phyloP scores from a whole-genome alignment of 805 yeast species.

The Blastobotrys terrestris region DNA sequence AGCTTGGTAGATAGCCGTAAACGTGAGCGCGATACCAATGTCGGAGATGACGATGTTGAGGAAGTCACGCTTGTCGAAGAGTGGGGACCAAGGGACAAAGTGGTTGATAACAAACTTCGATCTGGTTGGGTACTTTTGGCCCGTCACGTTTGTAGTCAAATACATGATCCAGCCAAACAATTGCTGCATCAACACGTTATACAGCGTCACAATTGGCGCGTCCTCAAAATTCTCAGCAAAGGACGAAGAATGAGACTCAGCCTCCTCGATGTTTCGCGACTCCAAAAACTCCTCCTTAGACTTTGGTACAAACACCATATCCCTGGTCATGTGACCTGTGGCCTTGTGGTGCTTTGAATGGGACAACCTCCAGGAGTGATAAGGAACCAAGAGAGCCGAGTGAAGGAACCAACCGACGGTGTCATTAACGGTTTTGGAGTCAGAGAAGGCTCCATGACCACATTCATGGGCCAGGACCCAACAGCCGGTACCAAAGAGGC shows the following conservation, averaged over 20 bases:
- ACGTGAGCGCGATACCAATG: constrained; percentile 56
- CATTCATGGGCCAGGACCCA: constrained; percentile 92
- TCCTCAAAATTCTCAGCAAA: constrained; percentile 59
- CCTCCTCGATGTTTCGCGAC: background rate
- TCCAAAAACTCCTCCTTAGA: constrained; percentile 50
- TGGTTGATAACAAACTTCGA: constrained; percentile 52
- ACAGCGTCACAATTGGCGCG: constrained; percentile 62
- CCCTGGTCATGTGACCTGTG: constrained; percentile 75
- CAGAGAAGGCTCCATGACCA: constrained; percentile 83
- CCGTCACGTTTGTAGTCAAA: constrained; percentile 65
- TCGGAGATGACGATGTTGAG: constrained; percentile 68
- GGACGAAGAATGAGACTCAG: constrained; percentile 24
- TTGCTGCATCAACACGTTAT: constrained; percentile 57
- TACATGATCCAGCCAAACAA: constrained; percentile 70
- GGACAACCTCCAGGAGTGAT: constrained; percentile 78
- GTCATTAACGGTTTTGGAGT: constrained; percentile 67
- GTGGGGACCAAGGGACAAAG: constrained; percentile 65
- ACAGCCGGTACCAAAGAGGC: constrained; percentile 66
- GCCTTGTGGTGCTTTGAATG: constrained; percentile 90
- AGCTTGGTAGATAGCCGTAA: constrained; percentile 52
- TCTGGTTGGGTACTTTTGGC: constrained; percentile 53
- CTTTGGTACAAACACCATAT: constrained; percentile 79
- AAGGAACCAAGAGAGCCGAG: constrained; percentile 73
- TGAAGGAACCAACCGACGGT: constrained; percentile 79
- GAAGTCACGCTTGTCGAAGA: constrained; percentile 68